phyloP scores from a whole-genome alignment of 1,139 yeast genomes.

The Pichia sp. region DNA sequence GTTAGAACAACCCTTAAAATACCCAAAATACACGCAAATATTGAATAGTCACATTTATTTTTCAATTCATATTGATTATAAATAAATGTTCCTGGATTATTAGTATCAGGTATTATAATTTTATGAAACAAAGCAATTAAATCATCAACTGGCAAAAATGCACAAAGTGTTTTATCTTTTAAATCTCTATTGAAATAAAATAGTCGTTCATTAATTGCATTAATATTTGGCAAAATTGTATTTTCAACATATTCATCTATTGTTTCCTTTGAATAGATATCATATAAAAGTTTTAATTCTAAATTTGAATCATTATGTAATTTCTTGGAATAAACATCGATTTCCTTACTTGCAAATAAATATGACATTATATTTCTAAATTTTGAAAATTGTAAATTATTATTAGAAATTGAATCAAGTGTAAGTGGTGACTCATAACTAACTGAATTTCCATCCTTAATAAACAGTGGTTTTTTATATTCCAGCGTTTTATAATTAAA shows the following conservation, averaged over 20 bases:
- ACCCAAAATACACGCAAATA: slow-evolving; percentile 5
- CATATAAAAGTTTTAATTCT: slow-evolving; percentile 1
- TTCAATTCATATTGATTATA: not conserved
- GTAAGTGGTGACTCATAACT: slow-evolving; percentile 9
- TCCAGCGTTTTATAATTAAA: slow-evolving; percentile 6
- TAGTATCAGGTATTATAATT: too few species aligned
- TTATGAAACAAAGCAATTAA: slow-evolving; percentile 7
- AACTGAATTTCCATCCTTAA: slow-evolving; percentile 12
- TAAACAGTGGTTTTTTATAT: slow-evolving; percentile 10
- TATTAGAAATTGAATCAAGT: slow-evolving; percentile 5
- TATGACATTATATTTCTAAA: slow-evolving; percentile 7
- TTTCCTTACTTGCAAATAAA: slow-evolving; percentile 11
- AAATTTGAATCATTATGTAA: not conserved
- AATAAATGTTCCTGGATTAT: too few species aligned
- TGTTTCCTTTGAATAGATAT: slow-evolving; percentile 5
- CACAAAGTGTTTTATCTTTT: slow-evolving; percentile 10
- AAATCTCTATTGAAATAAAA: slow-evolving; percentile 14
- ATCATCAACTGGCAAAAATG: slow-evolving; percentile 9
- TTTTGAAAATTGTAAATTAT: slow-evolving; percentile 6
- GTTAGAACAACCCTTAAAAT: not conserved
- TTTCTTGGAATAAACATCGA: not conserved
- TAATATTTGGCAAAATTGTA: slow-evolving; percentile 12
- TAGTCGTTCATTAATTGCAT: slow-evolving; percentile 19
- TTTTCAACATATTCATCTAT: slow-evolving; percentile 9
- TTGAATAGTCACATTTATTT: slow-evolving; percentile 7